Base-by-base conservation (phyloP, 208 protist genomes). In the Trypanosoma mega region DNA sequence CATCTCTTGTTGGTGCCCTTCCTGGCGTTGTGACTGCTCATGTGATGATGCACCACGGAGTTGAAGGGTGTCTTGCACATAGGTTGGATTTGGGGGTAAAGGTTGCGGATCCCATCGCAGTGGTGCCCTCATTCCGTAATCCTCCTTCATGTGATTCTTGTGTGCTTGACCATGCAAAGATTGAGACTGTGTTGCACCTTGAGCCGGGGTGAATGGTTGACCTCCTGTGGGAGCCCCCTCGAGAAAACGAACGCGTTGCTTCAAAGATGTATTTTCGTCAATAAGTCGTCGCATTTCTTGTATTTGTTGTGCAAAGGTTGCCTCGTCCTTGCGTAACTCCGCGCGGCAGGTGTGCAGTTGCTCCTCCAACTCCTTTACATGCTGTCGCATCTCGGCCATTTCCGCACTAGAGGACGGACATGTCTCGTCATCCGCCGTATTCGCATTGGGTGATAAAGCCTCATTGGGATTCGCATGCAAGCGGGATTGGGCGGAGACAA, bases 281-380 rank as follows among this genome's bases (percentile, higher is more conserved):
- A 81, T 39, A 1, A 93, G 57, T 20, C 36, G 55, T 57, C 82
- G 48, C 63, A 88, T 80, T 1, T 74, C 75, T 8, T 59, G 18
- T 18, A 92, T 88, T 48, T 96, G 83, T 21, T 70, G 64, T 8
- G 76, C 62, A 59, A 96, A 96, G n/a, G 86, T 77, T n/a, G 24
- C 29, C 36, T 84, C 80, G 36, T 96, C 90, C 34, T 78, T 83
- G 30, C 68, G 65, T 23, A 96, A 58, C 65, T 93, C 90, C 45
- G 47, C 66, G 51, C 88, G 78, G 48, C 76, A 85, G 16, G 76
- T 55, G 37, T 74, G 48, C 26, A 93, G n/a, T 18, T 80, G 66
- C n/a, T 64, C 72, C 46, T 79, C 70, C 14, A 77, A 41, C 16
- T 24, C 29, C 3, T 37, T 45, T 29, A 84, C 46, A 14, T 54